Percentiles rank a stretch among this genome's conserved stretches.
phyloP scores from a whole-genome alignment of 139 green algal species.

The Trebouxia sp. region DNA sequence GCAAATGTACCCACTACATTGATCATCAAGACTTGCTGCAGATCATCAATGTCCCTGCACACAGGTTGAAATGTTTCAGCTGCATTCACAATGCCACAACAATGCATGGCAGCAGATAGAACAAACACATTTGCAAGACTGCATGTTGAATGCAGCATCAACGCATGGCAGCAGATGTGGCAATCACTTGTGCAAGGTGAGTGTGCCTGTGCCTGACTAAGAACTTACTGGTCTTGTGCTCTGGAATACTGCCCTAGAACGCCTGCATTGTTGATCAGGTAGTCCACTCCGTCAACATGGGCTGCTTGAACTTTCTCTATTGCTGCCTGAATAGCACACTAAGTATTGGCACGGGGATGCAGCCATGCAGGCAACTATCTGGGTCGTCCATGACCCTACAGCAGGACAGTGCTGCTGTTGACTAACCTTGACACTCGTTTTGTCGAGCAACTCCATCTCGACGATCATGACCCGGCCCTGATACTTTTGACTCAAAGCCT shows the following conservation, averaged over 20 bases:
- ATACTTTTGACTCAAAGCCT: not conserved
- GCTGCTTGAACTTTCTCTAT: not conserved
- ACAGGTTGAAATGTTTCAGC: too few relatives aligned
- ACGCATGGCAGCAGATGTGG: too few relatives aligned
- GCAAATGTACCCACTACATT: slow-evolving; percentile 24
- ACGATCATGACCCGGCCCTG: not conserved
- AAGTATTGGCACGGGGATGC: too few relatives aligned
- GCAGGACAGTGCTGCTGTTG: not conserved
- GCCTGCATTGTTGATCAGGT: slow-evolving; percentile 31
- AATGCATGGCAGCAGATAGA: too few relatives aligned
- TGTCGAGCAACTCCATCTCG: not conserved
- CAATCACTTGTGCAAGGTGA: too few relatives aligned
- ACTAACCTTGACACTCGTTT: slow-evolving; percentile 17
- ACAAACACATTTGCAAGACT: too few relatives aligned
- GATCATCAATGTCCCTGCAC: slow-evolving; percentile 22
- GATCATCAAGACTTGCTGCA: slow-evolving; percentile 1
- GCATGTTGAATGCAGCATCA: too few relatives aligned
- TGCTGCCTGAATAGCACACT: not conserved
- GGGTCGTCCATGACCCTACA: not conserved
- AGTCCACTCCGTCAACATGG: not conserved
- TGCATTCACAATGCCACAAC: too few relatives aligned
- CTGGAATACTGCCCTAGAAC: not conserved
- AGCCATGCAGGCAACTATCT: not conserved
- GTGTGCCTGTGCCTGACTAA: not conserved
- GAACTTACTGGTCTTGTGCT: slow-evolving; percentile 22